A percentile compares a stretch with the other conserved stretches of the same genome.
Conservation (phyloP, 2,329 filamentous ascomycete genomes). For the Microdochium bolleyi region DNA sequence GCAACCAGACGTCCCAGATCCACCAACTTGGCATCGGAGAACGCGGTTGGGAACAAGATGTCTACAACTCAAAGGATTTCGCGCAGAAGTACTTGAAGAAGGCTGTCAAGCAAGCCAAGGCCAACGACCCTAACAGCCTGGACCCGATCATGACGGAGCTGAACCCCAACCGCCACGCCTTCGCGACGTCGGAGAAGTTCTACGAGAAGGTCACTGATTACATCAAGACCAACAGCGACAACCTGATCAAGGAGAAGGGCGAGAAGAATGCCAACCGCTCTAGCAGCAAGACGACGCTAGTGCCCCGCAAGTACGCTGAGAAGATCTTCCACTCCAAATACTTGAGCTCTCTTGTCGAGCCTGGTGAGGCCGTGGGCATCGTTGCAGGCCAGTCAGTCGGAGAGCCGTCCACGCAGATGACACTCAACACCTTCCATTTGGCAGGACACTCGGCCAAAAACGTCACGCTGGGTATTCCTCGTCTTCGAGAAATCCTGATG, state of each 20-base stretch:
- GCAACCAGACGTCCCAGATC: conserved; percentile 77
- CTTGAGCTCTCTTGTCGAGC: conserved; percentile 82
- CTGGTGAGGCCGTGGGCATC: conserved; percentile 93
- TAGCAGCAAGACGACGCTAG: conserved; percentile 9
- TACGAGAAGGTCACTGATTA: conserved; percentile 67
- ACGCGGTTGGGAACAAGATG: conserved; percentile 26
- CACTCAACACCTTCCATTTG: conserved; percentile 98
- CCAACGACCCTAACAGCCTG: conserved; percentile 46
- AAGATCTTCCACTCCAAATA: conserved; percentile 88
- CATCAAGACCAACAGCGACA: conserved; percentile 65
- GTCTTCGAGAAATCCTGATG: conserved; percentile 96
- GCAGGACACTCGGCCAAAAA: conserved; percentile 97
- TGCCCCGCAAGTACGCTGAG: conserved; percentile 63
- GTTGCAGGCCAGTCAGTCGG: conserved; percentile 95
- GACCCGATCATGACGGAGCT: conserved; percentile 71
- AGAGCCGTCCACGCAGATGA: conserved; percentile 98
- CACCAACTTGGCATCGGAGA: conserved; percentile 63
- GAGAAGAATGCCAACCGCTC: conserved; percentile 20
- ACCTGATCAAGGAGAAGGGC: conserved; percentile 45
- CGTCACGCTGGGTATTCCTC: conserved; percentile 96
- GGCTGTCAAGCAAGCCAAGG: conserved; percentile 63
- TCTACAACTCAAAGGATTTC: conserved; percentile 46
- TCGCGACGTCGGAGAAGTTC: conserved; percentile 85
- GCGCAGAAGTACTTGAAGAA: conserved; percentile 75
- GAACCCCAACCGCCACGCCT: conserved; percentile 69